A percentile compares a stretch with the other conserved stretches of the same genome.
Evolutionary conservation across 768 basidiomycete species (phyloP).

Genomic region (Boletus edulis): DNA sequence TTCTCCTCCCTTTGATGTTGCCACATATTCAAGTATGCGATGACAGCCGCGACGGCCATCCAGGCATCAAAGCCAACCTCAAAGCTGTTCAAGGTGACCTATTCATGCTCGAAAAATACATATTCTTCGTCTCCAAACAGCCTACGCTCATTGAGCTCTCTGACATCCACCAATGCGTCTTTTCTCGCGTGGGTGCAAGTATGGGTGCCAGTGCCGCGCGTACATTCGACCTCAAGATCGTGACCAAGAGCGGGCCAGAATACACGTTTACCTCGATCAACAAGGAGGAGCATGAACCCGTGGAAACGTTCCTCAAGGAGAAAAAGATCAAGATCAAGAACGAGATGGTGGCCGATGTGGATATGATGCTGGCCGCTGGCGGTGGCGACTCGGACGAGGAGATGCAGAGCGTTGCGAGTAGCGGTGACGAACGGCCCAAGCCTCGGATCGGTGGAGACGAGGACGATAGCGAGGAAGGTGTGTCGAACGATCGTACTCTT

Average conservation of each 20-base stretch:
- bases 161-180: constrained; percentile 87
- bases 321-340: constrained; percentile 95
- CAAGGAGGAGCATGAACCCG: constrained; percentile 90
- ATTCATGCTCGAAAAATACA: constrained; percentile 96
- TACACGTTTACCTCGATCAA: constrained; percentile 90
- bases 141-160: constrained; percentile 87
- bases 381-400: constrained; percentile 75
- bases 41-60: constrained; percentile 79
- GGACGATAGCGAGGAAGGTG: constrained; percentile 77
- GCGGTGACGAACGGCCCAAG: constrained; percentile 59
- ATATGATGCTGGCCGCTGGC: constrained; percentile 65
- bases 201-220: constrained; percentile 81
- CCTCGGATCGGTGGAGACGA: constrained; percentile 50
- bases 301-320: constrained; percentile 80
- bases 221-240: constrained; percentile 92
- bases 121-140: constrained; percentile 97
- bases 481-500: constrained; percentile 12
- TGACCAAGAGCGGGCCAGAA: constrained; percentile 80
- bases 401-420: constrained; percentile 78
- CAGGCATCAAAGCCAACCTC: constrained; percentile 96
- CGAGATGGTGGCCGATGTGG: constrained; percentile 89
- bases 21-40: not conserved
- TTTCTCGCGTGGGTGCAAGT: constrained; percentile 89
- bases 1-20: not conserved
- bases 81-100: constrained; percentile 97